These are phyloP conservation scores for Thermomucor indicae-seudaticae DNA, from an alignment of 371 early-diverging fungal species.

Conservation along the genomic window DNA sequence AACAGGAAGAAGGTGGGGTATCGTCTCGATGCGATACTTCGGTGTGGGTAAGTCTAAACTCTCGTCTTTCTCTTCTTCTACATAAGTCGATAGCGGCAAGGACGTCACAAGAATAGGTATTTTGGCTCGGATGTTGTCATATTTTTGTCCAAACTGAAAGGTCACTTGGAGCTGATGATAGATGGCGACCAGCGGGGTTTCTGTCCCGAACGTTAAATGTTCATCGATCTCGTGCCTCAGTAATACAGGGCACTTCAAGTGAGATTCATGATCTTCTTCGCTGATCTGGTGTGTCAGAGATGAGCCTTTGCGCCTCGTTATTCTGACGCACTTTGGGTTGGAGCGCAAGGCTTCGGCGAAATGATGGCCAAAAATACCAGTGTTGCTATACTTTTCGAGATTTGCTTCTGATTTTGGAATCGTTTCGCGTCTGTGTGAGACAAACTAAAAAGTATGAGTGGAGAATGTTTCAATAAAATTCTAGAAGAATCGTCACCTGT, in stretches of 20 bases:
- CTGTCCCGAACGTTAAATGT: conserved; percentile 22
- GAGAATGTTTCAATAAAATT: neutral
- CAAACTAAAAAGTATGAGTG: too few relatives aligned
- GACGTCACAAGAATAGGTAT: conserved; percentile 35
- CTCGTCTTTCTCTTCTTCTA: neutral
- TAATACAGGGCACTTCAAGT: conserved; percentile 30
- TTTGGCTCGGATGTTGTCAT: conserved; percentile 29
- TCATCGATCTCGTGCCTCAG: conserved; percentile 28
- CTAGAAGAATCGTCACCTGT: conserved; percentile 16
- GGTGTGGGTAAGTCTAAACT: neutral
- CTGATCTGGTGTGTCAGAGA: conserved; percentile 24
- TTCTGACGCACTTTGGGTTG: conserved; percentile 22
- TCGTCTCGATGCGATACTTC: neutral
- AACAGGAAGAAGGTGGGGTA: neutral
- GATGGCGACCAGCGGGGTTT: conserved; percentile 32
- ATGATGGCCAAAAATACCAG: conserved; percentile 8
- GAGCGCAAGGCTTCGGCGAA: conserved; percentile 5
- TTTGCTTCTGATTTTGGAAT: conserved; percentile 30
- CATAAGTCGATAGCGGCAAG: neutral
- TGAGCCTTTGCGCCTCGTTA: conserved; percentile 24
- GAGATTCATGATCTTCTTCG: conserved; percentile 9
- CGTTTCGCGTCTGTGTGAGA: conserved; percentile 21
- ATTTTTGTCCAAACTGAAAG: conserved; percentile 34
- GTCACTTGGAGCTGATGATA: conserved; percentile 36
- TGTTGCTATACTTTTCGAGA: conserved; percentile 14